A percentile compares a stretch with the other conserved stretches of the same genome.
Evolutionary conservation across 1,284 basidiomycete species (phyloP).

Genomic region (Porogramme epimiltina): DNA sequence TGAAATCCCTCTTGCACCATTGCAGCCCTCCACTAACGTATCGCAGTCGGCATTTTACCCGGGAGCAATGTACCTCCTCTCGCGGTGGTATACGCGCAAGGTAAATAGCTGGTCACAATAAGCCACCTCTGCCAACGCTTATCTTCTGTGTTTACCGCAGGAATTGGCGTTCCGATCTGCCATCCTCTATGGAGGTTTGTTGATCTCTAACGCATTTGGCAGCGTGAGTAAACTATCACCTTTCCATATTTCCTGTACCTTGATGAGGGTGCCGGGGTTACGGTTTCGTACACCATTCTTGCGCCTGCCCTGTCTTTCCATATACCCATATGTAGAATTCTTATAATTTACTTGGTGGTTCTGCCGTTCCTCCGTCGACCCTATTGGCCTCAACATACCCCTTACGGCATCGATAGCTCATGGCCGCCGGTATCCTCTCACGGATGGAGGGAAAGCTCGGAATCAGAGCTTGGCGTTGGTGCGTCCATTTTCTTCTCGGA

Average conservation of each 20-base stretch:
- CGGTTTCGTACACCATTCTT: too few species aligned
- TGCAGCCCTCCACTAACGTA: background rate
- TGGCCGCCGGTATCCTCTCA: conserved; percentile 70
- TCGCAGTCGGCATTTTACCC: conserved; percentile 62
- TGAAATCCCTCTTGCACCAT: background rate
- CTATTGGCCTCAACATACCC: background rate
- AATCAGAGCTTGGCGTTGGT: conserved; percentile 75
- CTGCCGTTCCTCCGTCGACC: too few species aligned
- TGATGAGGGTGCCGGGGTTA: too few species aligned
- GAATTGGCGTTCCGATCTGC: conserved; percentile 71
- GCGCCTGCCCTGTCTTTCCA: too few species aligned
- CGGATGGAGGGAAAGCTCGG: conserved; percentile 70
- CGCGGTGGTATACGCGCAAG: conserved; percentile 68
- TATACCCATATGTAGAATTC: background rate
- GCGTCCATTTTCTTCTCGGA: conserved; percentile 12
- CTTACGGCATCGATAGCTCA: conserved; percentile 40
- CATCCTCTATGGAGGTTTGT: conserved; percentile 65
- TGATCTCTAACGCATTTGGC: conserved; percentile 81
- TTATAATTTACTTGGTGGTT: background rate
- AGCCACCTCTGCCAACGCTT: background rate
- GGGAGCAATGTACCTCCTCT: conserved; percentile 61
- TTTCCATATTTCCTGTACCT: too few species aligned
- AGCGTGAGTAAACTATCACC: conserved; percentile 41
- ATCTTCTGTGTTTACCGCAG: conserved; percentile 31
- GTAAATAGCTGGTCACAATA: conserved; percentile 28